These are phyloP conservation scores for Glycyrrhiza uralensis DNA, from an alignment of 306 rosid species.

Conservation along the genomic window DNA sequence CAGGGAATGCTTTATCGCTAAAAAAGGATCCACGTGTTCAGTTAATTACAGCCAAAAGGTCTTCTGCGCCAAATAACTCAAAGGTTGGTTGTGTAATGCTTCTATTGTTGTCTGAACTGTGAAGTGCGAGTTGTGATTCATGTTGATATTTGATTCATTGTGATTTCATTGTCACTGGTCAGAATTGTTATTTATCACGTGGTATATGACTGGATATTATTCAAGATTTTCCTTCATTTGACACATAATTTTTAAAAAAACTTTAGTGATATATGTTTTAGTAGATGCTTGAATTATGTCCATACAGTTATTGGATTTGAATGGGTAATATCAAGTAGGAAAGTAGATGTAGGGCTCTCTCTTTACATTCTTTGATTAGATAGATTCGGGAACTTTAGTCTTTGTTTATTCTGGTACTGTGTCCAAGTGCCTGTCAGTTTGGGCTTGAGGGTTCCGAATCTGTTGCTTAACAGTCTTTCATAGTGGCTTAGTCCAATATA, in stretches of 20 bases:
- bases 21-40: slow-evolving; percentile 70
- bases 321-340: neutral
- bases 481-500: neutral
- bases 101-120: neutral
- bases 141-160: slow-evolving; percentile 9
- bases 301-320: neutral
- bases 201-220: neutral
- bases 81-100: slow-evolving; percentile 52
- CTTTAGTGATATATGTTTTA: neutral
- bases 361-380: neutral
- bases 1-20: slow-evolving; percentile 63
- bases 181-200: neutral
- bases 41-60: slow-evolving; percentile 59
- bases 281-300: neutral
- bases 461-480: slow-evolving; percentile 7
- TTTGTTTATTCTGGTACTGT: neutral
- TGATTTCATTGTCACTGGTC: slow-evolving; percentile 1
- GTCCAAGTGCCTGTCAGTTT: neutral
- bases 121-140: neutral
- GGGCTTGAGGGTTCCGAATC: neutral
- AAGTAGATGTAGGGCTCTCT: neutral
- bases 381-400: neutral
- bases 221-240: neutral
- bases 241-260: neutral
- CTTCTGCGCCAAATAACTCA: slow-evolving; percentile 35